phyloP scores from a whole-genome alignment of 768 basidiomycete genomes.

The Inosperma sp. region DNA sequence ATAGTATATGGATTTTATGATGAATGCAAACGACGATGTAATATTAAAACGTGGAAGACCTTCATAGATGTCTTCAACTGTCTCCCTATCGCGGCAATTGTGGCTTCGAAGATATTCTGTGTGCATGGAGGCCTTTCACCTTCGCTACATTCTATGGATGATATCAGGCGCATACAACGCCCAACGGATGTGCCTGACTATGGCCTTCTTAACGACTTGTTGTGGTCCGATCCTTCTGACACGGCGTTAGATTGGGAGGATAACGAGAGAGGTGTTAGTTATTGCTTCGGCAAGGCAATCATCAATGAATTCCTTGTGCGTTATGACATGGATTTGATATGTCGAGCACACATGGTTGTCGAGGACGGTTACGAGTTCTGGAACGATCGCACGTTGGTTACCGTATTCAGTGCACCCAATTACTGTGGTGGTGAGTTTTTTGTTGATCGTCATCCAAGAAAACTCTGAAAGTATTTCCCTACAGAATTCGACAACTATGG shows the following conservation, averaged over 20 bases:
- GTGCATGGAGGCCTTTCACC: slow-evolving; percentile 96
- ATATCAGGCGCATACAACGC: slow-evolving; percentile 95
- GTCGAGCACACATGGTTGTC: slow-evolving; percentile 99
- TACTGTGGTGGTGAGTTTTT: slow-evolving; percentile 82
- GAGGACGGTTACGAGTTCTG: slow-evolving; percentile 99
- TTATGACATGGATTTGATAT: slow-evolving; percentile 99
- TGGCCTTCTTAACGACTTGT: slow-evolving; percentile 90
- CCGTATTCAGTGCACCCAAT: slow-evolving; percentile 97
- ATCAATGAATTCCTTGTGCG: slow-evolving; percentile 94
- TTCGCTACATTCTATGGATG: slow-evolving; percentile 93
- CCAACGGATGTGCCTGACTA: slow-evolving; percentile 99
- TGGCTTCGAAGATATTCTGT: slow-evolving; percentile 99
- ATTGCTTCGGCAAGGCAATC: slow-evolving; percentile 96
- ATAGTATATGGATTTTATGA: slow-evolving; percentile 99
- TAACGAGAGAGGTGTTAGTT: slow-evolving; percentile 97
- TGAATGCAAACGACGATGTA: slow-evolving; percentile 98
- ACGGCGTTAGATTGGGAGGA: slow-evolving; percentile 99
- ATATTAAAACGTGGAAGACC: slow-evolving; percentile 99
- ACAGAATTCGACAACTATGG: slow-evolving; percentile 94
- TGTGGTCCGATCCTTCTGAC: slow-evolving; percentile 98
- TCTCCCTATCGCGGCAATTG: slow-evolving; percentile 96
- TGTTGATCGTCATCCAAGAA: slow-evolving; percentile 10
- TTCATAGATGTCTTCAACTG: slow-evolving; percentile 99
- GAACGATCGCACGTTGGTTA: slow-evolving; percentile 97
- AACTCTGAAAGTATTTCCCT: slow-evolving; percentile 13